phyloP scores from a whole-genome alignment of 345 rosid genomes.

The Geranium rotundifolium region DNA sequence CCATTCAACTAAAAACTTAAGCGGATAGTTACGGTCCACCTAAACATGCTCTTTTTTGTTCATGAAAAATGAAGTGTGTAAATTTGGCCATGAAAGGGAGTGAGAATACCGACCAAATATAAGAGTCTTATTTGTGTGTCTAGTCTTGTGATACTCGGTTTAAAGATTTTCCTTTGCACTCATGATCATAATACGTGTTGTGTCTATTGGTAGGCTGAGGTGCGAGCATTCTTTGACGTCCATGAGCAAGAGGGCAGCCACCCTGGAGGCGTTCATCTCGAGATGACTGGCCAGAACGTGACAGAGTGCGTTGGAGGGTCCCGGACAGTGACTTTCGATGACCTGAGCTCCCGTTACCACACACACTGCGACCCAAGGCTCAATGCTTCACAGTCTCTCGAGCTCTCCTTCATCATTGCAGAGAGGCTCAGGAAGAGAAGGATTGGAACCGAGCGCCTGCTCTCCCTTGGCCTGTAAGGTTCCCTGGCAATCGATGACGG shows the following conservation, averaged over 20 bases:
- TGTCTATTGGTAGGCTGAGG: constrained; percentile 13
- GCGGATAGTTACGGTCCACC: too few relatives aligned
- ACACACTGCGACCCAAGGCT: too few relatives aligned
- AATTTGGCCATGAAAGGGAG: too few relatives aligned
- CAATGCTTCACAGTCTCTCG: constrained; percentile 20
- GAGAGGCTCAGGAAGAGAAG: constrained; percentile 21
- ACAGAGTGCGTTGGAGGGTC: constrained; percentile 24
- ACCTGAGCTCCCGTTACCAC: too few relatives aligned
- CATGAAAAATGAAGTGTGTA: too few relatives aligned
- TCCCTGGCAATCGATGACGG: background rate
- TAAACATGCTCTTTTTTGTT: too few relatives aligned
- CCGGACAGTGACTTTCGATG: constrained; percentile 14
- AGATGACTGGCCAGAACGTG: constrained; percentile 25
- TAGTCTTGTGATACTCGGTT: too few relatives aligned
- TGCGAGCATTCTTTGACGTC: constrained; percentile 21
- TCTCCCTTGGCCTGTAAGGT: constrained; percentile 12
- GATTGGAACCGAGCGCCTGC: constrained; percentile 13
- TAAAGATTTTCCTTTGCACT: background rate
- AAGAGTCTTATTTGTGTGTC: too few relatives aligned
- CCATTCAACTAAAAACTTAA: too few relatives aligned
- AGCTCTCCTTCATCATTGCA: constrained; percentile 16
- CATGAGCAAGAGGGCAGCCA: constrained; percentile 28
- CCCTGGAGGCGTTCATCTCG: constrained; percentile 22
- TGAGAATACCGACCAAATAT: too few relatives aligned
- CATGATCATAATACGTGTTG: background rate